Conservation (phyloP, 2,329 filamentous ascomycete genomes). For the Cryphonectria nitschkei region DNA sequence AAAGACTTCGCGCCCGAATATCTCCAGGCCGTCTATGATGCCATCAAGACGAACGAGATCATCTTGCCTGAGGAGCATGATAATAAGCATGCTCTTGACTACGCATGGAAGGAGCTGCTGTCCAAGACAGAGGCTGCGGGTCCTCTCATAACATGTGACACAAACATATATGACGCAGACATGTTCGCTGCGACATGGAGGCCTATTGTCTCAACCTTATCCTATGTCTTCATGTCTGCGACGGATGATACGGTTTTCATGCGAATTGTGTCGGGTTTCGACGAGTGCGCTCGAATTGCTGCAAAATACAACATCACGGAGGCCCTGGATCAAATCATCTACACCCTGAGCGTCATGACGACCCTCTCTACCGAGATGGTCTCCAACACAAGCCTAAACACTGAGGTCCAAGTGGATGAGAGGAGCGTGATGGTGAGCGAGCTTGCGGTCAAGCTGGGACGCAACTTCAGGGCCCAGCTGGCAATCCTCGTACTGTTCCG, state of each 20-base stretch:
- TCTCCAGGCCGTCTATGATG: slow-evolving; percentile 83
- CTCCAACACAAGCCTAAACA: slow-evolving; percentile 87
- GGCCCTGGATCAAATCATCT: slow-evolving; percentile 90
- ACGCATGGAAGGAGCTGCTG: slow-evolving; percentile 94
- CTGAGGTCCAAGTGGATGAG: slow-evolving; percentile 89
- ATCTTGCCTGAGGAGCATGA: slow-evolving; percentile 97
- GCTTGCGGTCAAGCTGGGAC: slow-evolving; percentile 91
- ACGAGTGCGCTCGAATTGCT: slow-evolving; percentile 93
- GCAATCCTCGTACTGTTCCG: slow-evolving; percentile 95
- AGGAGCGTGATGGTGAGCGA: slow-evolving; percentile 98
- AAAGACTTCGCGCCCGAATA: slow-evolving; percentile 85
- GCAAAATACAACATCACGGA: slow-evolving; percentile 81
- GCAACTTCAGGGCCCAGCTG: slow-evolving; percentile 90
- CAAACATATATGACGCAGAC: slow-evolving; percentile 94
- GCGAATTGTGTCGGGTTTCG: slow-evolving; percentile 90
- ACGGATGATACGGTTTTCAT: slow-evolving; percentile 96
- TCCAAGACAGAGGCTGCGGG: slow-evolving; percentile 80
- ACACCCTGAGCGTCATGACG: slow-evolving; percentile 87
- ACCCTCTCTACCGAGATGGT: slow-evolving; percentile 76
- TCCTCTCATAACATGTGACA: slow-evolving; percentile 77
- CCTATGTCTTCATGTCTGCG: slow-evolving; percentile 98
- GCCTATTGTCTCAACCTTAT: slow-evolving; percentile 90
- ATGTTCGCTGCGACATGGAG: slow-evolving; percentile 98
- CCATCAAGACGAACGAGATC: slow-evolving; percentile 91
- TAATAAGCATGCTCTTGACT: slow-evolving; percentile 94